Conservation (phyloP, 108 stramenopile genomes). For the Cyclotella cryptica region DNA sequence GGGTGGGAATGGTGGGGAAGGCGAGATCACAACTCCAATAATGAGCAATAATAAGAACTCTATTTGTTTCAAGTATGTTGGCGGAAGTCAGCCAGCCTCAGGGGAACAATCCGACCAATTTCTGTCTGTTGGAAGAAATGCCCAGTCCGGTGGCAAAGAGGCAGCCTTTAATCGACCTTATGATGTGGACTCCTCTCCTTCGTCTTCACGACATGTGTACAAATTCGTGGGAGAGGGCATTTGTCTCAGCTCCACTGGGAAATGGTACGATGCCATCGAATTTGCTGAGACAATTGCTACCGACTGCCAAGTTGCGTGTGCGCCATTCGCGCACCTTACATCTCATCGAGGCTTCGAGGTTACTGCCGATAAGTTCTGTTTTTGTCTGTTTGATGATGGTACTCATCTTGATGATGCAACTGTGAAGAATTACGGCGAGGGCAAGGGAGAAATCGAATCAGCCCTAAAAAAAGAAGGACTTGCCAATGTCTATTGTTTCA, state of each 20-base stretch:
- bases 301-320: background rate
- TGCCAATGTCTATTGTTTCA: slow-evolving; percentile 3
- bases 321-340: background rate
- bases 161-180: no score
- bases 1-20: background rate
- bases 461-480: background rate
- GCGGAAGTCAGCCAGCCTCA: background rate
- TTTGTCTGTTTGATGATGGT: slow-evolving; percentile 16
- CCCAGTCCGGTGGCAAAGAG: no score
- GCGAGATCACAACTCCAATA: background rate
- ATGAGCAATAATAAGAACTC: background rate
- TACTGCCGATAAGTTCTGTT: background rate
- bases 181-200: no score
- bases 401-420: background rate
- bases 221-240: slow-evolving; percentile 6
- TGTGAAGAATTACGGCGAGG: slow-evolving; percentile 6
- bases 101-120: no score
- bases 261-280: slow-evolving; percentile 20
- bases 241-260: background rate
- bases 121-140: no score
- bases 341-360: slow-evolving; percentile 9
- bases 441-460: background rate
- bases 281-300: background rate
- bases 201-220: background rate
- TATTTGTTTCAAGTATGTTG: slow-evolving; percentile 3